Percentiles rank a stretch among this genome's conserved stretches.
Conservation (phyloP, 352 stramenopile genomes). For the Phytophthora gonapodyides region DNA sequence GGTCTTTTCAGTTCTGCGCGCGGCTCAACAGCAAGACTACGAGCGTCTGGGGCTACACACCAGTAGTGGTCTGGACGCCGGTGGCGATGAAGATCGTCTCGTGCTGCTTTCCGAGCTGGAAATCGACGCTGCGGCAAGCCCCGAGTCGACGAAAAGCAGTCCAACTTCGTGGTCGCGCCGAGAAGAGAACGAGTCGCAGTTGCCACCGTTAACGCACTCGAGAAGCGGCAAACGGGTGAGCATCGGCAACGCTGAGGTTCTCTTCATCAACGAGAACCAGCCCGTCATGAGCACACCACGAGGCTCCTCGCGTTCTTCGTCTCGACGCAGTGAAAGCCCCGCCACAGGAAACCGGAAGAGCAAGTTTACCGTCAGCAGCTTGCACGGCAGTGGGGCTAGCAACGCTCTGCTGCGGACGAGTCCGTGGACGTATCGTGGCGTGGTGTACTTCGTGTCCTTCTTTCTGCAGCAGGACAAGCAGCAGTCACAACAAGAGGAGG, state of each 20-base stretch:
- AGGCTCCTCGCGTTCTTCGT: conserved; percentile 19
- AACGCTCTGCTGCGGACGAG: conserved; percentile 58
- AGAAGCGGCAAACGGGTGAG: conserved; percentile 59
- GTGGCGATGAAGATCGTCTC: conserved; percentile 49
- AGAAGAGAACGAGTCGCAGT: conserved; percentile 15
- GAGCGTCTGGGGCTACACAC: conserved; percentile 27
- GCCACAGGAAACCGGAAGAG: conserved; percentile 6
- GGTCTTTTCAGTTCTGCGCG: conserved; percentile 52
- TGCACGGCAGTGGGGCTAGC: conserved; percentile 22
- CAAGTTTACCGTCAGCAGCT: conserved; percentile 26
- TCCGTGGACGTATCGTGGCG: conserved; percentile 65
- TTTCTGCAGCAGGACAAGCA: conserved; percentile 50
- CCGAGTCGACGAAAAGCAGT: conserved; percentile 8
- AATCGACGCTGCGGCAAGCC: conserved; percentile 46
- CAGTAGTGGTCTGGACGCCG: conserved; percentile 10
- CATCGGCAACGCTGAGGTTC: conserved; percentile 64
- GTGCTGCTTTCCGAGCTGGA: conserved; percentile 65
- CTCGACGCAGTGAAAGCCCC: conserved; percentile 20
- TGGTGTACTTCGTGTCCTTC: conserved; percentile 86
- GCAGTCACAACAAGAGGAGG: conserved; percentile 18
- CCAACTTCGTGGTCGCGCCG: conserved; percentile 7
- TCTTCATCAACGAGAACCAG: conserved; percentile 80
- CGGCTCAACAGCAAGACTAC: conserved; percentile 46
- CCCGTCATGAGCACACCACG: conserved; percentile 40
- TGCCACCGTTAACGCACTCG: conserved; percentile 22